phyloP scores from a whole-genome alignment of 1,139 yeast species.

The Lodderomyces parapsilosis region DNA sequence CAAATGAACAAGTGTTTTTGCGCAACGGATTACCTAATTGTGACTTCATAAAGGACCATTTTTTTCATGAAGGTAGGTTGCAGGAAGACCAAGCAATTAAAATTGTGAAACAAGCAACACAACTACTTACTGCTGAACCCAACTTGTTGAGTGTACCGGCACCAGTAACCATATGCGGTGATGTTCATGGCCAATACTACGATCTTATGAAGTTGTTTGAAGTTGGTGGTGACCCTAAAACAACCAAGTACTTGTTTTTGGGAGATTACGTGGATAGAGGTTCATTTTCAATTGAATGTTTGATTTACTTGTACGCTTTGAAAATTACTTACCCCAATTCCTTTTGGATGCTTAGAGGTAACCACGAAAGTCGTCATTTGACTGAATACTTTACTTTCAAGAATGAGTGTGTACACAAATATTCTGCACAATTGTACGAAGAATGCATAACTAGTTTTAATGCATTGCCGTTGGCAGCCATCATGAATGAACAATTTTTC shows the following conservation, averaged over 20 bases:
- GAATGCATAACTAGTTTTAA: conserved; percentile 80
- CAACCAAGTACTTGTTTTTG: conserved; percentile 75
- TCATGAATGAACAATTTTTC: conserved; percentile 91
- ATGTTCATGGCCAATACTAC: conserved; percentile 91
- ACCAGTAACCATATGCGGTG: conserved; percentile 96
- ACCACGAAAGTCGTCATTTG: conserved; percentile 92
- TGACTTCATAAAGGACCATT: conserved; percentile 70
- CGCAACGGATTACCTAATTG: conserved; percentile 70
- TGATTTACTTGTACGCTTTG: conserved; percentile 75
- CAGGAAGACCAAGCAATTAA: conserved; percentile 67
- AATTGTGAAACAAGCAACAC: conserved; percentile 69
- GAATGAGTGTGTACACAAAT: conserved; percentile 87
- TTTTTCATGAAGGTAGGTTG: conserved; percentile 78
- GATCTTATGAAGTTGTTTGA: conserved; percentile 91
- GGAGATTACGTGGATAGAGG: conserved; percentile 99
- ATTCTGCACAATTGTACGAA: conserved; percentile 65
- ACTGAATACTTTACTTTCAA: conserved; percentile 94
- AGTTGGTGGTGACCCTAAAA: conserved; percentile 87
- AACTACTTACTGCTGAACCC: conserved; percentile 68
- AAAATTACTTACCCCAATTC: conserved; percentile 77
- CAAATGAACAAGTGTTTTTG: conserved; percentile 65
- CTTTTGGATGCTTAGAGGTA: conserved; percentile 86
- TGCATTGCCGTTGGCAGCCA: conserved; percentile 87
- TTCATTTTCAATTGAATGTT: conserved; percentile 84
- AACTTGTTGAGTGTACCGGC: conserved; percentile 81